Base-by-base conservation (phyloP, 495 filamentous ascomycete species). In the Aspergillus cavernicola region DNA sequence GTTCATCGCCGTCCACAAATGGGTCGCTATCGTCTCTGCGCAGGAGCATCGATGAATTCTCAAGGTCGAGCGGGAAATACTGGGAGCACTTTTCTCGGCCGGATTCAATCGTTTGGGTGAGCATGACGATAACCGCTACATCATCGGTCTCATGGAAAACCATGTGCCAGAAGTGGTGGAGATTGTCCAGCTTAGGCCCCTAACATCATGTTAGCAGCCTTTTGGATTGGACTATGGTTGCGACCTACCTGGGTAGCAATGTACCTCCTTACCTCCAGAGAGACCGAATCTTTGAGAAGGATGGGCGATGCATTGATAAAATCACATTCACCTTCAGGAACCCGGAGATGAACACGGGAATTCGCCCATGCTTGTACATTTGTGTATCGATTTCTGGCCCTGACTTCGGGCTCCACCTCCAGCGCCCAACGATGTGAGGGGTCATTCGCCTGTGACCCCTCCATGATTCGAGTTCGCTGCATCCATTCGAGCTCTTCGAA, bases 291-390 rank as follows among this genome's bases (percentile, higher is more conserved):
- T 31, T 69, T 72, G 23, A 97, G 73, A 6, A 76, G 61, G 39
- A 99, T 95, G 16, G 91, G 90, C 7, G 90, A 95, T 16, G 93
- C 93, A 66, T 99, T 99, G 75, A 97, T 95, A 69, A 97, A 99
- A 67, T 97, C 89, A 58, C 84, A 83, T 50, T 85, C 72, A 12
- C 86, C 89, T 24, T 85, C 81, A 10, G 89, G 86, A 2, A 97
- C 93, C 29, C 80, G 80, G 19, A 99, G 82, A 62, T 85, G 86
- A 46, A 99, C 75, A 1, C 93, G 89, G 58, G 92, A 91, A 64
- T 88, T 84, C 49, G 83, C 82, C 84, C 84, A 97, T 0, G 91
- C 88, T 52, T 90, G 85, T 37, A 97, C 86, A 63, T 97, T 95
- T 44, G 77, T 62, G 68, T 96, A 96, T 29, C 92, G 81, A 68